Percentiles rank a stretch among this genome's conserved stretches.
These are phyloP conservation scores for Ceratobasidium sp. DNA, from an alignment of 1,284 basidiomycete genomes.

Conservation along the genomic window DNA sequence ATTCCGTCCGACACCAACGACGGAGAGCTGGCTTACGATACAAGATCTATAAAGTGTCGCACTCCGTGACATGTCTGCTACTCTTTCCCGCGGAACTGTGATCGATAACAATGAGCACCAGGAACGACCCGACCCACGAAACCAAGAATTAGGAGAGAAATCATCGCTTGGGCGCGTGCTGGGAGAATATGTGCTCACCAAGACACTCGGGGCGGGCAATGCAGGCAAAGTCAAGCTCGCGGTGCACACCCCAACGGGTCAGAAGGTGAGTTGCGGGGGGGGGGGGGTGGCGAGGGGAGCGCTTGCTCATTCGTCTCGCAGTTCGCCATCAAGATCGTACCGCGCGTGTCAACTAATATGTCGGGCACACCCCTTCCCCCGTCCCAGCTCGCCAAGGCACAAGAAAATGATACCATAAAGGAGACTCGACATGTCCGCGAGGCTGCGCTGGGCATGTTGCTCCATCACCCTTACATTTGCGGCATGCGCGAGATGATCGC, in stretches of 20 bases:
- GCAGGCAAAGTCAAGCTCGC: constrained; percentile 99
- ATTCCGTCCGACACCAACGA: constrained; percentile 12
- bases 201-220: constrained; percentile 96
- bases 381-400: constrained; percentile 79
- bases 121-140: constrained; percentile 55
- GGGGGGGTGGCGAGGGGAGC: neutral
- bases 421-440: constrained; percentile 96
- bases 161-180: constrained; percentile 61
- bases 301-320: constrained; percentile 54
- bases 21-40: constrained; percentile 36
- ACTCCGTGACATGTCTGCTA: too few species aligned
- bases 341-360: constrained; percentile 61
- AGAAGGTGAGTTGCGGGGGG: constrained; percentile 75
- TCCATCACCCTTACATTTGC: constrained; percentile 98
- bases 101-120: constrained; percentile 61
- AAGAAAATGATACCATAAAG: constrained; percentile 92
- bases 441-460: constrained; percentile 90
- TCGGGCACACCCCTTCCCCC: constrained; percentile 60
- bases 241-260: constrained; percentile 86
- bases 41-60: too few species aligned
- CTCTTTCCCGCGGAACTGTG: constrained; percentile 38
- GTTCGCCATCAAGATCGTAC: constrained; percentile 98
- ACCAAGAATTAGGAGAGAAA: constrained; percentile 13
- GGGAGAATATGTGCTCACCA: constrained; percentile 95
- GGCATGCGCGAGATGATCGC: constrained; percentile 99